Conservation (phyloP, 208 protist genomes). For the Trypanosoma cruzi region DNA sequence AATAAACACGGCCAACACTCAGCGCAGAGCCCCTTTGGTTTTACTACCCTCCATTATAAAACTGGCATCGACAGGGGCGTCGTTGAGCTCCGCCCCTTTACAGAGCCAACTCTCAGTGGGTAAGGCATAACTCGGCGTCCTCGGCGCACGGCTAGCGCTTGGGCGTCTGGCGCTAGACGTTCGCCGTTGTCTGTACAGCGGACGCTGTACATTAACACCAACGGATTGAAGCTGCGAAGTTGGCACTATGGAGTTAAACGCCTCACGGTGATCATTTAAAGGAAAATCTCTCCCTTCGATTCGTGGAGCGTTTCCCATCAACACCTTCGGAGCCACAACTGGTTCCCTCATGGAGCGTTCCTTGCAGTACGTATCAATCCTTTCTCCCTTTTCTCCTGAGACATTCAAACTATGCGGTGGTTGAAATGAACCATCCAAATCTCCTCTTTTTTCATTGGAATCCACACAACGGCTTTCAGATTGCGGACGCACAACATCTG, state of each 20-base stretch:
- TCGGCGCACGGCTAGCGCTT: background rate
- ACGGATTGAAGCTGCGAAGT: constrained; percentile 28
- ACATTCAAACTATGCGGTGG: background rate
- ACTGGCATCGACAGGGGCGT: constrained; percentile 10
- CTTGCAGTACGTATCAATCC: background rate
- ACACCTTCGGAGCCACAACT: constrained; percentile 7
- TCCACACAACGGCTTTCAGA: background rate
- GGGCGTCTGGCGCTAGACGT: constrained; percentile 12
- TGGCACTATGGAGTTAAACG: constrained; percentile 8
- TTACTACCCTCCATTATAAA: constrained; percentile 3
- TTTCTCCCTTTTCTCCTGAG: background rate
- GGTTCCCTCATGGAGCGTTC: background rate
- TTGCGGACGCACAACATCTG: constrained; percentile 21
- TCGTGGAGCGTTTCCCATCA: constrained; percentile 26
- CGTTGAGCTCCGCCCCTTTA: constrained; percentile 48
- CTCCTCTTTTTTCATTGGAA: constrained; percentile 1
- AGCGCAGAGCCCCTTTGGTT: constrained; percentile 1
- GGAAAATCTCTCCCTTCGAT: background rate
- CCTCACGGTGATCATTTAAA: constrained; percentile 1
- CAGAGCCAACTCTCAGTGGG: constrained; percentile 76
- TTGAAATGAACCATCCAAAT: constrained; percentile 1
- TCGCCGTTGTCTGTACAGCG: constrained; percentile 3
- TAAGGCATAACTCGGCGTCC: constrained; percentile 62
- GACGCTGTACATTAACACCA: constrained; percentile 9
- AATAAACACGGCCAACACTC: background rate